Evolutionary conservation across 1,139 yeast species (phyloP).

Genomic region (Wickerhamiella infanticola): DNA sequence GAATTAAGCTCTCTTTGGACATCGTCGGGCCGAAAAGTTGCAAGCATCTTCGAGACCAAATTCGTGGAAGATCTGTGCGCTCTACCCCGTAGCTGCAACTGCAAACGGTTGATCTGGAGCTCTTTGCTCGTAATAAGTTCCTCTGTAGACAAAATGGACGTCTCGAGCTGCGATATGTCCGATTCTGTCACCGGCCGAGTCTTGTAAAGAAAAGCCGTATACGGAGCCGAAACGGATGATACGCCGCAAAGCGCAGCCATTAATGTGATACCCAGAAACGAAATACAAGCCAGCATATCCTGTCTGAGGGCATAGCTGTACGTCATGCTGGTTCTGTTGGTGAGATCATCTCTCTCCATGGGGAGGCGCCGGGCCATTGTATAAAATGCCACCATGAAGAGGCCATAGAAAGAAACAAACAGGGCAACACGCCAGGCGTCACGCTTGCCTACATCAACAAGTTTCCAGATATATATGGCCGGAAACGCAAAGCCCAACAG

Average conservation of each 20-base stretch:
- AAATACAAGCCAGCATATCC: constrained; percentile 39
- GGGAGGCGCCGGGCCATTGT: constrained; percentile 23
- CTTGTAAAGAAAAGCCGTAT: constrained; percentile 25
- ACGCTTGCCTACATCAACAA: background rate
- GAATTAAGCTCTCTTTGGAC: constrained; percentile 51
- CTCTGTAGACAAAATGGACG: constrained; percentile 24
- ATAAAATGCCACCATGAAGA: constrained; percentile 22
- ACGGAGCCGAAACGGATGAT: constrained; percentile 60
- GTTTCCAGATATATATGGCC: constrained; percentile 18
- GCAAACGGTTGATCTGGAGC: constrained; percentile 11
- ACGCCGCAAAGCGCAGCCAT: constrained; percentile 61
- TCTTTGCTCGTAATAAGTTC: constrained; percentile 22
- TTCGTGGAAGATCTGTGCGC: constrained; percentile 13
- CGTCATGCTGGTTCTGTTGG: constrained; percentile 4
- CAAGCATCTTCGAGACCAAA: constrained; percentile 18
- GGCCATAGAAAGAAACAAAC: constrained; percentile 14
- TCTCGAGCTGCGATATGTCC: constrained; percentile 24
- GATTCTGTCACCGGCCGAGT: constrained; percentile 19
- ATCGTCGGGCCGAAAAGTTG: constrained; percentile 17
- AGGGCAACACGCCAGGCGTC: constrained; percentile 10
- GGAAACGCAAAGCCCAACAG: constrained; percentile 25
- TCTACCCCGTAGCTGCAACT: constrained; percentile 8
- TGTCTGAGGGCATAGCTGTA: constrained; percentile 17
- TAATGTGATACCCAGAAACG: constrained; percentile 55
- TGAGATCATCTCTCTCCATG: constrained; percentile 13